Base-by-base conservation (phyloP, 257 asterid genomes). In the Datura wrightii region DNA sequence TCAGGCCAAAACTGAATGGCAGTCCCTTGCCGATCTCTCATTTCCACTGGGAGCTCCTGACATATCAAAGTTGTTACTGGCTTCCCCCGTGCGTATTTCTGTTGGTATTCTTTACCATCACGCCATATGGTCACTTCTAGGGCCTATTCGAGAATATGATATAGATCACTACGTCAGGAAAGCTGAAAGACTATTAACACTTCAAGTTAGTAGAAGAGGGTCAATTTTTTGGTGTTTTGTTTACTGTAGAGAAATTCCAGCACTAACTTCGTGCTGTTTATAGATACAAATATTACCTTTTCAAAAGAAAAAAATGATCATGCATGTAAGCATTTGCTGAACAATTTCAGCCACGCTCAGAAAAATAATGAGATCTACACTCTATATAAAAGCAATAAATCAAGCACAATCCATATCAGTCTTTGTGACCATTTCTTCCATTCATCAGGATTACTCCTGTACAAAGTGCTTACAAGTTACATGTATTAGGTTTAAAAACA, bases 71-170 rank as follows among this genome's bases (percentile, higher is more conserved):
- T 82, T 19, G 95, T 89, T 87, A 88, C 84, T 84, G 99, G 98
- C 93, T 85, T 95, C 85, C 99, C 99, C 82, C 94, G 99, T 53
- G 97, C 88, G 91, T 91, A 97, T 85, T 89, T 97, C 90, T 97
- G 99, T 89, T 87, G 87, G 87, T 91, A 92, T 89, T 97, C 96
- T 88, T 88, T 95, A 36, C 98, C 98, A 80, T 92, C 90, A 58
- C 99, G 97, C 99, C 99, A 97, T 65, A 97, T 93, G 65, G 96
- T 91, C 81, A 97, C 97, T 88, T 97, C 98, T 53, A 97, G 94
- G 82, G 90, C 86, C 99, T 97, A 86, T 37, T 58, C 74, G 86
- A 70, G 85, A 48, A 88, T 76, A 87, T 60, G 76, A 15, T 82
- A 76, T 74, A 82, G 84, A 56, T 71, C 46, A 82, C 37, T 8